These are phyloP conservation scores for Hyphopichia buzzinii DNA, from an alignment of 1,139 yeast genomes.

Conservation along the genomic window DNA sequence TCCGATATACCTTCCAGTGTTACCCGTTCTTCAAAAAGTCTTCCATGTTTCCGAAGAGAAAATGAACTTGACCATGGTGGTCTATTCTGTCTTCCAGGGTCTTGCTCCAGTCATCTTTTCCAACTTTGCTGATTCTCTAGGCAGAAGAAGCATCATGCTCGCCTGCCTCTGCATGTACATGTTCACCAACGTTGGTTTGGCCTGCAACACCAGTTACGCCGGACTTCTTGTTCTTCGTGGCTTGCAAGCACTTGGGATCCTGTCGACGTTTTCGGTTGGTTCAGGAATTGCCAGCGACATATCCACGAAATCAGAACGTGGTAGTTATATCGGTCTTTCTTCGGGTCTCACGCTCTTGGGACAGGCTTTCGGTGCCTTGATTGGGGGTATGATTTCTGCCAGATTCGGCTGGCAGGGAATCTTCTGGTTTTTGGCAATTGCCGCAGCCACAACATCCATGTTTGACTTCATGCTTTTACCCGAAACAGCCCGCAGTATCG, in stretches of 20 bases:
- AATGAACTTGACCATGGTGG: slow-evolving; percentile 63
- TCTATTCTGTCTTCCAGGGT: slow-evolving; percentile 67
- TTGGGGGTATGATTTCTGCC: slow-evolving; percentile 65
- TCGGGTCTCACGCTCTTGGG: slow-evolving; percentile 68
- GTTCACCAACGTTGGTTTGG: slow-evolving; percentile 60
- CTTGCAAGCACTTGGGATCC: slow-evolving; percentile 67
- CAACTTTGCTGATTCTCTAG: slow-evolving; percentile 59
- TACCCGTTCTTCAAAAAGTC: slow-evolving; percentile 46
- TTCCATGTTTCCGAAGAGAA: slow-evolving; percentile 52
- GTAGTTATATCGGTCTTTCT: slow-evolving; percentile 59
- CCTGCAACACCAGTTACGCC: slow-evolving; percentile 52
- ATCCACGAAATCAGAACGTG: slow-evolving; percentile 60
- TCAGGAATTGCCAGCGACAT: slow-evolving; percentile 71
- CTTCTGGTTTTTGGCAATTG: slow-evolving; percentile 70
- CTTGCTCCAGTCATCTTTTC: slow-evolving; percentile 60
- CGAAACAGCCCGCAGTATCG: slow-evolving; percentile 67
- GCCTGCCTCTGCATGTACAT: slow-evolving; percentile 51
- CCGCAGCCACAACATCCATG: slow-evolving; percentile 44
- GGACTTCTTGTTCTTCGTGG: slow-evolving; percentile 57
- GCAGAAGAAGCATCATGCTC: slow-evolving; percentile 61
- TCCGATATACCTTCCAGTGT: slow-evolving; percentile 68
- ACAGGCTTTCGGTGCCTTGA: slow-evolving; percentile 71
- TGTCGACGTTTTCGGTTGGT: slow-evolving; percentile 66
- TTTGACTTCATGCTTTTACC: slow-evolving; percentile 50
- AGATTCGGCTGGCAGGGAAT: slow-evolving; percentile 72